Evolutionary conservation across 2,329 filamentous ascomycete species (phyloP).

Genomic region (Talaromyces rugulosus): DNA sequence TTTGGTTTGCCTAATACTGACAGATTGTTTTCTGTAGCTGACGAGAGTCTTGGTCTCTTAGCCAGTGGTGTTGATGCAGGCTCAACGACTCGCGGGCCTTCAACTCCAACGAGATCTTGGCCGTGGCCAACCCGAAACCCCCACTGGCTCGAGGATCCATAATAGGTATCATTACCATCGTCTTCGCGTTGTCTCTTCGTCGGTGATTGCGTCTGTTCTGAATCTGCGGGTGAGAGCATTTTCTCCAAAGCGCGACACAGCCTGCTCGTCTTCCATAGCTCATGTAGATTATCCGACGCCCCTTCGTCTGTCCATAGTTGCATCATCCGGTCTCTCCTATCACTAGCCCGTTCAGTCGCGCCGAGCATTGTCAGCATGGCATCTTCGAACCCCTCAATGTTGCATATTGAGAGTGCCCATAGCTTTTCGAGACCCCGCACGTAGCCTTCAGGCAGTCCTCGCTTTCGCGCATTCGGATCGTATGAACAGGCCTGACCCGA

Average conservation of each 20-base stretch:
- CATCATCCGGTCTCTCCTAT: conserved; percentile 30
- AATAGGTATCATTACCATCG: conserved; percentile 18
- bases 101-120: conserved; percentile 21
- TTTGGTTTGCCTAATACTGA: background rate
- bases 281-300: conserved; percentile 39
- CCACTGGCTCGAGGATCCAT: conserved; percentile 21
- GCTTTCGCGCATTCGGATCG: conserved; percentile 42
- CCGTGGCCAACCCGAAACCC: conserved; percentile 28
- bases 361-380: conserved; percentile 36
- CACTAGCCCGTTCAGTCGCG: conserved; percentile 27
- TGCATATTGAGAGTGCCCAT: conserved; percentile 41
- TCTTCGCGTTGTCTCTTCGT: conserved; percentile 34
- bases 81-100: conserved; percentile 28
- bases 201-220: conserved; percentile 15
- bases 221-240: conserved; percentile 34
- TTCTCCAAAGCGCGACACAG: conserved; percentile 37
- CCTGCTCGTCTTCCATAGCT: conserved; percentile 41
- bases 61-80: conserved; percentile 16
- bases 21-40: conserved; percentile 9
- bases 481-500: conserved; percentile 40
- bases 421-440: conserved; percentile 45
- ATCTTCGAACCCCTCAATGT: conserved; percentile 42
- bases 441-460: conserved; percentile 44
- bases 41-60: conserved; percentile 27
- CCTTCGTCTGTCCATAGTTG: conserved; percentile 37